These are phyloP conservation scores for Leishmania mexicana DNA, from an alignment of 208 protist genomes.

Conservation along the genomic window DNA sequence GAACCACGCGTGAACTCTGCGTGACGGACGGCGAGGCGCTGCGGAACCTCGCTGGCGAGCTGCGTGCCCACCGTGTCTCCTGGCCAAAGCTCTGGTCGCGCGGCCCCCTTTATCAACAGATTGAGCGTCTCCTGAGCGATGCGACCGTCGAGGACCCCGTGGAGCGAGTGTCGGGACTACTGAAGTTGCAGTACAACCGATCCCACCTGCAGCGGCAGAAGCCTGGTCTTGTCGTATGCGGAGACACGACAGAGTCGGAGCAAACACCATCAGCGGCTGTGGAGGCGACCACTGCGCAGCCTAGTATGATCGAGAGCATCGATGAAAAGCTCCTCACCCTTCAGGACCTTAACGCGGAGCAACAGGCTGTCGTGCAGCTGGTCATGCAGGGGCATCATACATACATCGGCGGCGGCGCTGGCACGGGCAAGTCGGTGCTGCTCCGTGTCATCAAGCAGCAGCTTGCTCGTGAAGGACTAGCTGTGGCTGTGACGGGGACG, in stretches of 20 bases:
- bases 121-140: conserved; percentile 46
- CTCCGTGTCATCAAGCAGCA: conserved; percentile 80
- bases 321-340: conserved; percentile 59
- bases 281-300: neutral
- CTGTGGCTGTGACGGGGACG: conserved; percentile 84
- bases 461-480: conserved; percentile 56
- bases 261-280: neutral
- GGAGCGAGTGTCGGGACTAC: conserved; percentile 34
- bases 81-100: conserved; percentile 74
- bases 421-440: conserved; percentile 90
- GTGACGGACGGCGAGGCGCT: conserved; percentile 52
- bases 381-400: conserved; percentile 75
- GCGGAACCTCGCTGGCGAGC: conserved; percentile 38
- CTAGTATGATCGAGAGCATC: conserved; percentile 10
- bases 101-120: conserved; percentile 42
- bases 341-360: conserved; percentile 79
- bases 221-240: conserved; percentile 40
- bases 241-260: neutral
- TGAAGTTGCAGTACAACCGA: conserved; percentile 53
- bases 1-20: conserved; percentile 44
- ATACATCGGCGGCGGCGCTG: conserved; percentile 90
- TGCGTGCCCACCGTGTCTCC: conserved; percentile 42
- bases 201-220: conserved; percentile 26
- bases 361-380: conserved; percentile 77
- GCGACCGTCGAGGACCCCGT: conserved; percentile 28